Evolutionary conservation across 345 rosid species (phyloP).

Genomic region (Lenwebbia sp.): DNA sequence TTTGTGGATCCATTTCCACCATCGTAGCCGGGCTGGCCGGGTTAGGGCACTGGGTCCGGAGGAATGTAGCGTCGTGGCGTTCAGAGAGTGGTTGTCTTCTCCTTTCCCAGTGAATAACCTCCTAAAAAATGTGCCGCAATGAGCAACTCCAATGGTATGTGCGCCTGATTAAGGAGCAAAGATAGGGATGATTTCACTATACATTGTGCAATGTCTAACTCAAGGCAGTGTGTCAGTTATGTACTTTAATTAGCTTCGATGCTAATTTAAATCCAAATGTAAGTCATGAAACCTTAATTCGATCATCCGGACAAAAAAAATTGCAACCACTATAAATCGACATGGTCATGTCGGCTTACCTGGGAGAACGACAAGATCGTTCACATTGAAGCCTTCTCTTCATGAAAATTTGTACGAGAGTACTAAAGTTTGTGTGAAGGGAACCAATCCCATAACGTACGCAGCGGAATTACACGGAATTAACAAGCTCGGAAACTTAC

Average conservation of each 20-base stretch:
- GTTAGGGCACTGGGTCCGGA: too few species aligned
- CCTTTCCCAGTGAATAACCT: background rate
- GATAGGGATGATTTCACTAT: background rate
- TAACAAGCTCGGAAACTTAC: too few species aligned
- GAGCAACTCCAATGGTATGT: background rate
- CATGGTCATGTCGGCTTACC: background rate
- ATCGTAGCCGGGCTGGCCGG: background rate
- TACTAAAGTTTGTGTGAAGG: too few species aligned
- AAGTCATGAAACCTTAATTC: background rate
- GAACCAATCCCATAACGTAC: too few species aligned
- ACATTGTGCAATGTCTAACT: background rate
- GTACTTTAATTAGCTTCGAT: too few species aligned
- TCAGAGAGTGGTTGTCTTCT: background rate
- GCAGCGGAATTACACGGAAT: too few species aligned
- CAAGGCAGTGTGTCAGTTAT: background rate
- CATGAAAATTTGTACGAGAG: background rate
- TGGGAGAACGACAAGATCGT: background rate
- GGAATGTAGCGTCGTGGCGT: background rate
- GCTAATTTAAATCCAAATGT: background rate
- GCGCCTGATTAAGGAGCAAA: background rate
- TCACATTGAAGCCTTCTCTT: background rate
- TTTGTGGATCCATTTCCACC: constrained; percentile 7
- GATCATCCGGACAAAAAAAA: background rate
- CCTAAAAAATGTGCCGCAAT: background rate
- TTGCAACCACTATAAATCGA: too few species aligned